Evolutionary conservation across 140 eudicot species (phyloP), one percentile per base, ranked within the genome.

Genomic region (Ambrosia hybrid): DNA sequence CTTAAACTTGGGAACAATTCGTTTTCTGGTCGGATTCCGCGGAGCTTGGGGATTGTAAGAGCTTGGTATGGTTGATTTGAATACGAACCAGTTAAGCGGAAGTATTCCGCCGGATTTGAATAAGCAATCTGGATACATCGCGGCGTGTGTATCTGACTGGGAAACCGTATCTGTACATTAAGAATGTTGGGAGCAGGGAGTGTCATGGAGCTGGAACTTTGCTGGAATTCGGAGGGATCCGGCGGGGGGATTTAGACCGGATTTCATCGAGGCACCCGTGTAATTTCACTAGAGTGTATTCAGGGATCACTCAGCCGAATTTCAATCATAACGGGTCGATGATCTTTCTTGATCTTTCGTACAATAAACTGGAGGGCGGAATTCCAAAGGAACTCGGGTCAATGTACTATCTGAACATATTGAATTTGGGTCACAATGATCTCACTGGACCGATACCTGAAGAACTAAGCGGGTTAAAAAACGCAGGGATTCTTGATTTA

Each of bases 1-100:
- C 90, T 94, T 38, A 94, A 91, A 78, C 97, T 94, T 5, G 91
- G 95, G 21, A 94, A 94, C 76, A 94, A 94, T 76, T 90, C 99
- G 0, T 75, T 94, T 49, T 77, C 89, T 1, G 97, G 99, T 46
- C 75, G 8, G 37, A 83, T 94, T 34, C 99, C 99, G 0, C 83
- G 4, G 99, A 94, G 81, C 81, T 94, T 12, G 99, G 97, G 51
- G 87, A 90, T 70, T 91, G 99, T 70, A 77, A 72, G 56, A 94
- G 96, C 75, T 76, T 94, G 84, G 81, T 94, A 48, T 94, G 99
- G 99, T 81, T 94, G 98, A 92, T 85, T 79, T 92, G 9, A 89
- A 92, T 45, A 85, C 92, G 0, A 92, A 92, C 73, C 38, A 43
- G 60, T 74, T 92, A 72, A 87, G 77, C 26, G 98, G 98, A 66